Conservation (phyloP, 2,329 filamentous ascomycete genomes). For the Botryotinia convoluta region DNA sequence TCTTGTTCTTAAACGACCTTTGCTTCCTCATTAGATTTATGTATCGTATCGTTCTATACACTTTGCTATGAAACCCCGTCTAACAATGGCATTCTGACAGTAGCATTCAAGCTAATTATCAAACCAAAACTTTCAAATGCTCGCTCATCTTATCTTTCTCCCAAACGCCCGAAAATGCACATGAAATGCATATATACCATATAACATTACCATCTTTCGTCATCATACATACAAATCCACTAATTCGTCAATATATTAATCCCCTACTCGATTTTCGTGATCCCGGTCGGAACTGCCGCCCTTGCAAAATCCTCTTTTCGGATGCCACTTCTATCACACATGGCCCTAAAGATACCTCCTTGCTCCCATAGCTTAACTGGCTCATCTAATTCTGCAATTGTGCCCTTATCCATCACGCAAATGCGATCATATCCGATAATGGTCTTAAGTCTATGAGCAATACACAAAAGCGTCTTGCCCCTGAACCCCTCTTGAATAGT, state of each 20-base stretch:
- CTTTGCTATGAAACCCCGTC: not conserved
- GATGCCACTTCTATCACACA: constrained; percentile 63
- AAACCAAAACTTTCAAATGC: not conserved
- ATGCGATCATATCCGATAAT: constrained; percentile 95
- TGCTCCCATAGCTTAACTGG: constrained; percentile 71
- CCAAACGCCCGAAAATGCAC: not conserved
- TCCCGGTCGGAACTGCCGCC: not conserved
- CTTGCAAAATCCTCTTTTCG: constrained; percentile 35
- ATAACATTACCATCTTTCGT: not conserved
- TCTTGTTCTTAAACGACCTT: not conserved
- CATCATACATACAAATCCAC: not conserved
- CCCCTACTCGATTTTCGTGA: not conserved
- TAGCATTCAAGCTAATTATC: not conserved
- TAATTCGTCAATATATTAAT: not conserved
- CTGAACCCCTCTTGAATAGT: constrained; percentile 84
- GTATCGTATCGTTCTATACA: not conserved
- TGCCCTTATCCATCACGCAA: constrained; percentile 90
- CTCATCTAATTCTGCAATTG: constrained; percentile 81
- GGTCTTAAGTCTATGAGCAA: constrained; percentile 87
- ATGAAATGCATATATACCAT: not conserved
- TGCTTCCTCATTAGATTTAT: not conserved
- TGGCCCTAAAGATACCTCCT: constrained; percentile 72
- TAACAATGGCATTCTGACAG: not conserved
- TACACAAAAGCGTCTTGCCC: constrained; percentile 85
- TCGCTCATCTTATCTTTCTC: not conserved